Evolutionary conservation across 176 grass and related monocot species (phyloP).

Genomic region (Dactylis glomerata): DNA sequence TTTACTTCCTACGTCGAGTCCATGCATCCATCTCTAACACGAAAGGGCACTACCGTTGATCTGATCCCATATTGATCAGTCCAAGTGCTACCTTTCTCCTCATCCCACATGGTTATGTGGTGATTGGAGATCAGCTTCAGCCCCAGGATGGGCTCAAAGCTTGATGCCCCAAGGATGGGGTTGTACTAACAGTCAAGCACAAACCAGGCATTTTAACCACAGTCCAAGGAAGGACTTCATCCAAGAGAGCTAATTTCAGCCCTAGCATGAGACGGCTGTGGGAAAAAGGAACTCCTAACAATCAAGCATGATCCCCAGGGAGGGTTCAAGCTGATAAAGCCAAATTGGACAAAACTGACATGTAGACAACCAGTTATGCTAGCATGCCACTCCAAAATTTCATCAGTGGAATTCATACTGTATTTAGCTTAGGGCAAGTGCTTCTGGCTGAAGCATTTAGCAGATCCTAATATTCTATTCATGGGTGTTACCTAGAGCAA

Average conservation of each 20-base stretch:
- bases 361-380: constrained; percentile 30
- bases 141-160: constrained; percentile 84
- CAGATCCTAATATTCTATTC: constrained; percentile 36
- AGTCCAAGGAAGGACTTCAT: constrained; percentile 54
- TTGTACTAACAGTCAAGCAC: constrained; percentile 60
- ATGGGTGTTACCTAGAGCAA: constrained; percentile 36
- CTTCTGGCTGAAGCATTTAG: constrained; percentile 59
- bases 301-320: constrained; percentile 41
- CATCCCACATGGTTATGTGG: constrained; percentile 58
- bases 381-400: constrained; percentile 34
- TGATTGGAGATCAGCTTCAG: constrained; percentile 60
- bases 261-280: constrained; percentile 40
- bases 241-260: constrained; percentile 44
- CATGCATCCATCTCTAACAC: constrained; percentile 59
- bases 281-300: constrained; percentile 45
- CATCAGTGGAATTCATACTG: constrained; percentile 45
- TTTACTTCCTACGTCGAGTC: constrained; percentile 55
- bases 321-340: constrained; percentile 43
- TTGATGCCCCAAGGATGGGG: constrained; percentile 67
- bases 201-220: constrained; percentile 51
- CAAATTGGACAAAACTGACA: constrained; percentile 44
- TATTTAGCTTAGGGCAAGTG: constrained; percentile 44
- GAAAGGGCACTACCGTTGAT: constrained; percentile 31
- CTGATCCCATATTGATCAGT: constrained; percentile 26
- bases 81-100: constrained; percentile 43